These are phyloP conservation scores for Talaromyces sp. DNA, from an alignment of 2,329 filamentous ascomycete genomes.

Conservation along the genomic window DNA sequence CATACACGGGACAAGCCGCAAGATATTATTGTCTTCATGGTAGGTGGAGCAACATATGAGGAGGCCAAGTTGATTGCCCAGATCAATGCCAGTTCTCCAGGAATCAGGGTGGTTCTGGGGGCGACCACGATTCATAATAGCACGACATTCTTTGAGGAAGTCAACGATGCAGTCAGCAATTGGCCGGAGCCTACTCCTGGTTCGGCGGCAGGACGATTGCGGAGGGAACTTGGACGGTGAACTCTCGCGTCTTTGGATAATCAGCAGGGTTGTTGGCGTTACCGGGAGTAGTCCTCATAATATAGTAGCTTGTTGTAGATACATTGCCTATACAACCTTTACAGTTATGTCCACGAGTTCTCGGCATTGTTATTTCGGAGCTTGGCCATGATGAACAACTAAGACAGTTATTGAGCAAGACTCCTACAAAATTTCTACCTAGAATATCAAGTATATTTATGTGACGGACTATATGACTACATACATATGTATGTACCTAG, in stretches of 20 bases:
- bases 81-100: constrained; percentile 84
- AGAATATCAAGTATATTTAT: too few species aligned
- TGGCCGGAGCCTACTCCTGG: constrained; percentile 69
- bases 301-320: neutral
- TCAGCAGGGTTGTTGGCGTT: constrained; percentile 9
- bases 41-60: constrained; percentile 91
- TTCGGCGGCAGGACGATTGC: constrained; percentile 58
- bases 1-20: constrained; percentile 92
- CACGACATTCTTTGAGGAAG: constrained; percentile 79
- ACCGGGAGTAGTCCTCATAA: neutral
- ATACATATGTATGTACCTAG: too few species aligned
- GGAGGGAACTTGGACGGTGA: constrained; percentile 56
- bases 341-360: neutral
- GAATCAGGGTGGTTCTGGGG: constrained; percentile 81
- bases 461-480: too few species aligned
- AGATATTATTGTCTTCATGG: constrained; percentile 90
- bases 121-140: constrained; percentile 88
- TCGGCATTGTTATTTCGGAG: too few species aligned
- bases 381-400: too few species aligned
- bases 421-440: too few species aligned
- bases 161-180: constrained; percentile 77
- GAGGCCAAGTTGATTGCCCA: constrained; percentile 95
- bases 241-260: neutral
- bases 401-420: too few species aligned
- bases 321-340: neutral